These are phyloP conservation scores for Teratosphaeria nubilosa DNA, from an alignment of 2,329 filamentous ascomycete genomes.

Conservation along the genomic window DNA sequence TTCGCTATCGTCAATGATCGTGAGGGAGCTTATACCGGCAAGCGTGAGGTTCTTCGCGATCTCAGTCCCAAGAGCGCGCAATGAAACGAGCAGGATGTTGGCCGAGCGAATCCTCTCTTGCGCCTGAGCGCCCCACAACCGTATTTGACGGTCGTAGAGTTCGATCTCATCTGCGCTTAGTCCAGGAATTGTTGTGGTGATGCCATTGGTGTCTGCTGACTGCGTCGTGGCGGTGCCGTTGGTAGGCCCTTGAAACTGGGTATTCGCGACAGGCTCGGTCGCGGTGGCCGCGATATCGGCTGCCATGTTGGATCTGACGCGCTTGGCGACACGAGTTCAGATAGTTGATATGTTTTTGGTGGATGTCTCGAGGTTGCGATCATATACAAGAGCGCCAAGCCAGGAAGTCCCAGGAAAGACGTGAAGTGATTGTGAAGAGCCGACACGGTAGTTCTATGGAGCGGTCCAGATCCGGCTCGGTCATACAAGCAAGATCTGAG, in stretches of 20 bases:
- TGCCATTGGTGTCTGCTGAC: constrained; percentile 1
- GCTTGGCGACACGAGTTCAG: not conserved
- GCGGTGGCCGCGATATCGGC: not conserved
- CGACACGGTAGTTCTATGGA: too few species aligned
- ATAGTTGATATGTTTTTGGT: not conserved
- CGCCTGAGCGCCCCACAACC: constrained; percentile 91
- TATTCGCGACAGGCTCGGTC: not conserved
- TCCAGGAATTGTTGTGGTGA: constrained; percentile 16
- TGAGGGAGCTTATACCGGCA: constrained; percentile 82
- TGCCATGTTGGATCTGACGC: not conserved
- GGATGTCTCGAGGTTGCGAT: not conserved
- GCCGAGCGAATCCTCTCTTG: constrained; percentile 81
- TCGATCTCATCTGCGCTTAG: constrained; percentile 73
- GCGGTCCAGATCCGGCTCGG: not conserved
- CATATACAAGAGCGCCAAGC: not conserved
- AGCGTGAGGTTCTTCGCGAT: constrained; percentile 96
- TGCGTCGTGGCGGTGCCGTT: constrained; percentile 9
- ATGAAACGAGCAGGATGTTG: constrained; percentile 78
- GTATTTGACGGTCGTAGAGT: constrained; percentile 92
- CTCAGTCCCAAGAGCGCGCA: constrained; percentile 83
- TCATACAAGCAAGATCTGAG: not conserved
- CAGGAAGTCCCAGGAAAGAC: not conserved
- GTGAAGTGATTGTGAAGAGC: not conserved
- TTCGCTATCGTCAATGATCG: constrained; percentile 61
- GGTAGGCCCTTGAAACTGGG: constrained; percentile 1